Evolutionary conservation across 495 filamentous ascomycete species (phyloP), one percentile per base, ranked within the genome.

Genomic region (Hypoxylon cercidicola): DNA sequence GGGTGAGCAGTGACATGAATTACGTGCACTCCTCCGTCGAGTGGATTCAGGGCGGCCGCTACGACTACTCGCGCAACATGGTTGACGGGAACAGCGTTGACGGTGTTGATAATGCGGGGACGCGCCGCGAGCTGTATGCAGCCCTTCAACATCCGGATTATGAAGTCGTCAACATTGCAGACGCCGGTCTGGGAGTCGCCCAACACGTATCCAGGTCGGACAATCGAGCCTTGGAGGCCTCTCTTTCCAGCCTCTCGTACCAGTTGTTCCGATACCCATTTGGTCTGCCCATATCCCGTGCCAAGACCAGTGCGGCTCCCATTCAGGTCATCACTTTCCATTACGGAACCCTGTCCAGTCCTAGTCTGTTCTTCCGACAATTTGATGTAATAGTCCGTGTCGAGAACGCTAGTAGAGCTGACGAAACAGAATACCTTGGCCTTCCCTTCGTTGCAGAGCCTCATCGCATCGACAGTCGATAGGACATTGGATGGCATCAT

Each of bases 261-360:
- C 12, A 99, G 80, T 67, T 92, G 89, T 74, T 60, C 60, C 8
- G 69, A 77, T 58, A 78, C 82, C 78, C 78, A 81, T 79, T 99
- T 99, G 47, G 83, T 87, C 76, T 97, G 93, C 7, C 93, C 95
- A 69, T 99, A 99, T 6, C 94, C 95, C 0, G 90, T 96, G 28
- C 75, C 73, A 11, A 82, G 76, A 1, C 79, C 78, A 15, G 54
- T 74, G 0, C 76, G 72, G 62, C 80, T 82, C 12, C 70, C 87
- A 80, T 66, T 60, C 75, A 81, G 69, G 25, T 81, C 79, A 51
- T 82, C 78, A 4, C 60, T 70, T 44, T 81, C 79, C 56, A 80
- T 75, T 19, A 88, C 72, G 28, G 82, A 74, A 25, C 83, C 70
- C 15, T 74, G 76, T 18, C 78, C 81, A 40, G 77, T 78, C 35